Evolutionary conservation across 2,329 filamentous ascomycete species (phyloP).

Genomic region (Xylaria sp.): DNA sequence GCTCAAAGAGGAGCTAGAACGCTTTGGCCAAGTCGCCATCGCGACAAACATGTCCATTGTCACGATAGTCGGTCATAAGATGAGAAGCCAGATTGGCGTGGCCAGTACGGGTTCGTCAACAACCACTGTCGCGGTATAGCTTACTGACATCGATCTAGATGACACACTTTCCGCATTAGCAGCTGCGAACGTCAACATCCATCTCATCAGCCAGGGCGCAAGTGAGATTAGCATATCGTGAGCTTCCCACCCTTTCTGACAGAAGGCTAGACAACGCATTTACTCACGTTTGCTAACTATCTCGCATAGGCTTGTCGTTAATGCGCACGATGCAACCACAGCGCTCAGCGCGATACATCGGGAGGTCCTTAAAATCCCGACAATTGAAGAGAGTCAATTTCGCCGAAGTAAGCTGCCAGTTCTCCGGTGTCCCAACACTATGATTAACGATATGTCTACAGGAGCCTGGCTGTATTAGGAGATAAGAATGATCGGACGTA

Average conservation of each 20-base stretch:
- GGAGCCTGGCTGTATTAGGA: constrained; percentile 47
- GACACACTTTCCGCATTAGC: constrained; percentile 46
- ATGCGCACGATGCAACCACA: constrained; percentile 43
- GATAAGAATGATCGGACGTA: neutral
- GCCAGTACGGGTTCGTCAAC: constrained; percentile 41
- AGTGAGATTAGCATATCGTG: constrained; percentile 48
- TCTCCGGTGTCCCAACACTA: neutral
- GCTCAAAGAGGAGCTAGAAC: constrained; percentile 45
- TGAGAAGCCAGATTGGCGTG: constrained; percentile 47
- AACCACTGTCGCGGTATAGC: neutral
- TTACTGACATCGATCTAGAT: constrained; percentile 36
- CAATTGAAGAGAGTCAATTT: constrained; percentile 43
- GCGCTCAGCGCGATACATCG: constrained; percentile 48
- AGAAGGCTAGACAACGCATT: neutral
- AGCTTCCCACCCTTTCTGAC: constrained; percentile 14
- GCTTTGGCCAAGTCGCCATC: constrained; percentile 45
- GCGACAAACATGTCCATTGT: constrained; percentile 46
- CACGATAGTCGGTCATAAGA: constrained; percentile 47
- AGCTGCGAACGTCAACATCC: constrained; percentile 44
- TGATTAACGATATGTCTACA: constrained; percentile 25
- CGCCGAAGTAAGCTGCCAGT: constrained; percentile 37
- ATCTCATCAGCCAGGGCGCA: constrained; percentile 47
- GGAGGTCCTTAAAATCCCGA: constrained; percentile 47
- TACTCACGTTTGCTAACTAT: constrained; percentile 13
- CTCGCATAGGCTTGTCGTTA: constrained; percentile 41